A percentile compares a stretch with the other conserved stretches of the same genome.
Evolutionary conservation across 1,284 basidiomycete species (phyloP).

Genomic region (Cutaneotrichosporon cutaneum): DNA sequence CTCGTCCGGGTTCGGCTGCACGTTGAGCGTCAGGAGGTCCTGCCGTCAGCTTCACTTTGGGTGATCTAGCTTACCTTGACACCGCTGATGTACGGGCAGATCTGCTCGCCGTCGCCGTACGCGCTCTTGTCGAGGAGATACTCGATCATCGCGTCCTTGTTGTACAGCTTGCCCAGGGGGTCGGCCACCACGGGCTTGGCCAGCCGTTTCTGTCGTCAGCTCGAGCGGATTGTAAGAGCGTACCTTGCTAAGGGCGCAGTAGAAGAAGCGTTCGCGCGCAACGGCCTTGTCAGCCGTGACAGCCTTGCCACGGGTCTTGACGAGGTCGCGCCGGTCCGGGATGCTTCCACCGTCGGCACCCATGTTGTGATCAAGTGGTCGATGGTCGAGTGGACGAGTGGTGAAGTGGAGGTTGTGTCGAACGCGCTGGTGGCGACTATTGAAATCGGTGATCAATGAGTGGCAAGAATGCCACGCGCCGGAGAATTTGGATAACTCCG

Average conservation of each 20-base stretch:
- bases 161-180: constrained; percentile 85
- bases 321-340: constrained; percentile 52
- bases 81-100: constrained; percentile 81
- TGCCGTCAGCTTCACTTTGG: constrained; percentile 54
- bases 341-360: constrained; percentile 54
- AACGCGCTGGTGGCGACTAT: not conserved
- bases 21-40: constrained; percentile 79
- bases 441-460: constrained; percentile 13
- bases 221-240: constrained; percentile 24
- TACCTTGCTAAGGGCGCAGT: constrained; percentile 89
- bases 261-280: constrained; percentile 79
- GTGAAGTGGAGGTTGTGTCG: not conserved
- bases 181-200: constrained; percentile 84
- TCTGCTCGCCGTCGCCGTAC: constrained; percentile 73
- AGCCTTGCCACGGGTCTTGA: constrained; percentile 48
- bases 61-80: constrained; percentile 66
- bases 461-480: constrained; percentile 16
- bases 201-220: constrained; percentile 63
- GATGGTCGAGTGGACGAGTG: not conserved
- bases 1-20: constrained; percentile 67
- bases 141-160: constrained; percentile 86
- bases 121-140: constrained; percentile 76
- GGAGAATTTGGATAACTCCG: not conserved
- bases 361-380: constrained; percentile 34
- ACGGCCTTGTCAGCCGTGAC: constrained; percentile 80